Evolutionary conservation across 1,284 basidiomycete genomes (phyloP), one percentile per base, ranked within the genome.

Genomic region (Mycosarcoma mackinlayi): DNA sequence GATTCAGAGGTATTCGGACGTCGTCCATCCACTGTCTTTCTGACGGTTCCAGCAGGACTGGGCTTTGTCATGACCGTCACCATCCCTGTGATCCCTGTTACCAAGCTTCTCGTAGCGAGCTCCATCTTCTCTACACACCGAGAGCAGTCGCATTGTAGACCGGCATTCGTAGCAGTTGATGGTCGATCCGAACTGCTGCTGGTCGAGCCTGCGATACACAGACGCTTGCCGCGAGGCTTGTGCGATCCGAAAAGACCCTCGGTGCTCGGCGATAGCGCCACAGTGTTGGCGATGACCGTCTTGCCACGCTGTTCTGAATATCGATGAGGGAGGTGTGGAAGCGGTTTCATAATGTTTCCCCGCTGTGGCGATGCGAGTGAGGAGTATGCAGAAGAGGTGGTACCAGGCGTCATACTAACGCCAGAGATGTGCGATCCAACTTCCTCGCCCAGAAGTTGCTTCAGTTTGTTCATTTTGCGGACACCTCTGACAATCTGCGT

Each of bases 391-490:
- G 19, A 9, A 11, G 38, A 39, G 19, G 38, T 19, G 6, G n/a
- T n/a, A n/a, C n/a, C n/a, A n/a, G n/a, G n/a, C n/a, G n/a, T n/a
- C n/a, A n/a, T n/a, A n/a, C n/a, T n/a, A n/a, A n/a, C n/a, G n/a
- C n/a, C n/a, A n/a, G 24, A 7, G 21, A 64, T 38, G n/a, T 58
- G 54, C 3, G 40, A 30, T 0, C 28, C 23, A 2, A 60, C 60
- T 39, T 69, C 66, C 14, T 63, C 60, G 1, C 66, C 66, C 2
- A 69, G 40, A 11, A 69, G 45, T 34, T 64, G 37, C 28, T 60
- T 59, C 28, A 69, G 52, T 37, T 69, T 69, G 48, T 63, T 60
- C 30, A 59, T 25, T 30, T 55, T 59, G 9, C 66, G 60, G 8
- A 51, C 40, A 21, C 44, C 46, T 21, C 39, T 50, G 24, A 67